Evolutionary conservation across 2,329 filamentous ascomycete species (phyloP).

Genomic region (Trichophyton verrucosum): DNA sequence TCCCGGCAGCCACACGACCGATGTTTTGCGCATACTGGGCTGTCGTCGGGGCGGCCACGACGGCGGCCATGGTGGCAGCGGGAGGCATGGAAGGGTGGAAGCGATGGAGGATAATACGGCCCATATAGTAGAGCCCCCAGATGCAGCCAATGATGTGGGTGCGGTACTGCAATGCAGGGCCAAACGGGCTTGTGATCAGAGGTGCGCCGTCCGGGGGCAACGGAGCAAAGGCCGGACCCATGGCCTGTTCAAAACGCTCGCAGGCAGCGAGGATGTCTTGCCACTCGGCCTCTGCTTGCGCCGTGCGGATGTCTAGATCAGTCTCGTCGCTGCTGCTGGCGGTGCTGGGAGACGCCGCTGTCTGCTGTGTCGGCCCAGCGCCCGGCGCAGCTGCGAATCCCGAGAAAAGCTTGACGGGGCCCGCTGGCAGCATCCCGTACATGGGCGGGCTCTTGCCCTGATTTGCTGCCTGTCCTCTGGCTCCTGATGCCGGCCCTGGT

Average conservation of each 20-base stretch:
- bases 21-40: slow-evolving; percentile 58
- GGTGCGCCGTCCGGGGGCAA: slow-evolving; percentile 55
- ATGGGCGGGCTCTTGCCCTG: slow-evolving; percentile 25
- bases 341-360: slow-evolving; percentile 10
- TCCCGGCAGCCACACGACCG: slow-evolving; percentile 66
- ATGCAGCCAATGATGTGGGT: slow-evolving; percentile 78
- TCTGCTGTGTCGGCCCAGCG: no score
- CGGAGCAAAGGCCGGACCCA: slow-evolving; percentile 65
- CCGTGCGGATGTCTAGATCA: slow-evolving; percentile 52
- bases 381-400: slow-evolving; percentile 34
- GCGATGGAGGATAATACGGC: slow-evolving; percentile 67
- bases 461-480: background rate
- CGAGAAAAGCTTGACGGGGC: slow-evolving; percentile 32
- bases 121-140: slow-evolving; percentile 80
- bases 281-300: slow-evolving; percentile 68
- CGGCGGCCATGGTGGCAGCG: slow-evolving; percentile 74
- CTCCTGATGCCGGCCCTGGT: no score
- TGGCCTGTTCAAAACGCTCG: slow-evolving; percentile 39
- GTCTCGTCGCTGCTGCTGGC: slow-evolving; percentile 33
- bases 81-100: slow-evolving; percentile 84
- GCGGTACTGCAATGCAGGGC: slow-evolving; percentile 65
- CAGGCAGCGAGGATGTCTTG: slow-evolving; percentile 37
- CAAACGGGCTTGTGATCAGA: slow-evolving; percentile 61
- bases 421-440: slow-evolving; percentile 39
- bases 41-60: slow-evolving; percentile 62